Conservation (phyloP, 805 yeast species). For the Ogataea nonfermentans region DNA sequence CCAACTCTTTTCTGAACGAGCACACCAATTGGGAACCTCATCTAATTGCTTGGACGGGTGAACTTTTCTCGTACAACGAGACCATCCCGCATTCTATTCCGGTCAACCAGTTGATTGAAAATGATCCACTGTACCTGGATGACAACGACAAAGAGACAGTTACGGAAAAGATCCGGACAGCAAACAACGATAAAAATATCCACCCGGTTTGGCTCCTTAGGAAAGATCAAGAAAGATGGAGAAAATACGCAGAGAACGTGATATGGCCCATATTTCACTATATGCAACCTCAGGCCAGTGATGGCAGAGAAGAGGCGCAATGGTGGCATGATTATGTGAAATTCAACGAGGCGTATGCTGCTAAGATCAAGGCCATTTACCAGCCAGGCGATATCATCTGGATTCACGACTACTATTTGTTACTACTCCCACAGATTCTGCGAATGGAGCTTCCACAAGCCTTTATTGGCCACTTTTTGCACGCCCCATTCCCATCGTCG, state of each 20-base stretch:
- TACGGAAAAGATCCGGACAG: slow-evolving; percentile 45
- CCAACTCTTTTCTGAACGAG: slow-evolving; percentile 60
- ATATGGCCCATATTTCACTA: slow-evolving; percentile 96
- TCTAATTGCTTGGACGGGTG: slow-evolving; percentile 95
- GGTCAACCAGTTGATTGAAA: slow-evolving; percentile 34
- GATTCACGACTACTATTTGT: slow-evolving; percentile 87
- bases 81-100: slow-evolving; percentile 28
- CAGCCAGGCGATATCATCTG: slow-evolving; percentile 88
- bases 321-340: slow-evolving; percentile 87
- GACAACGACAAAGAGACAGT: slow-evolving; percentile 52
- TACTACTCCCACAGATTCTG: slow-evolving; percentile 78
- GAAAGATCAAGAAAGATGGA: slow-evolving; percentile 78
- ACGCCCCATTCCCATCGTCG: slow-evolving; percentile 91
- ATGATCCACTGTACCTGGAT: slow-evolving; percentile 61
- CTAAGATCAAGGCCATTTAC: slow-evolving; percentile 69
- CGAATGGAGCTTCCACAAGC: slow-evolving; percentile 75
- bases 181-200: slow-evolving; percentile 48
- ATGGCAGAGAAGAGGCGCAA: slow-evolving; percentile 64
- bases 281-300: slow-evolving; percentile 72
- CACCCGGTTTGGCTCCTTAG: slow-evolving; percentile 90
- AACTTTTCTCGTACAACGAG: slow-evolving; percentile 43
- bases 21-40: slow-evolving; percentile 85
- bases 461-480: slow-evolving; percentile 74
- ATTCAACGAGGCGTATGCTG: slow-evolving; percentile 87
- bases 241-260: slow-evolving; percentile 83